These are phyloP conservation scores for Digitaria exilis DNA, from an alignment of 202 grass and related monocot genomes.

Conservation along the genomic window DNA sequence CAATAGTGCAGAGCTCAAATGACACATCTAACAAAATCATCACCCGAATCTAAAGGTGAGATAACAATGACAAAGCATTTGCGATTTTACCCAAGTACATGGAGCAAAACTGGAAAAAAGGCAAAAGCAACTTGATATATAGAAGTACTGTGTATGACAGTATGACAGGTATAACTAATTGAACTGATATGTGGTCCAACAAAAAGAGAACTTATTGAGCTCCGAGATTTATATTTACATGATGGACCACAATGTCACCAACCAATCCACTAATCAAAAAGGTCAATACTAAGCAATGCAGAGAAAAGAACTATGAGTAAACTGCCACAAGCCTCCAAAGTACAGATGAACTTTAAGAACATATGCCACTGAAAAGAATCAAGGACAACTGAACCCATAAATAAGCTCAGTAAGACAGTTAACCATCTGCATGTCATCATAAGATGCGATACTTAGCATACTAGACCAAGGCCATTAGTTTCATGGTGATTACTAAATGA, in stretches of 20 bases:
- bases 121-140: conserved; percentile 42
- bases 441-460: conserved; percentile 28
- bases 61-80: conserved; percentile 32
- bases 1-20: conserved; percentile 29
- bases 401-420: conserved; percentile 38
- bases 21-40: conserved; percentile 15
- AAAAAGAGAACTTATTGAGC: conserved; percentile 39
- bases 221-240: conserved; percentile 38
- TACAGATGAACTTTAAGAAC: conserved; percentile 48
- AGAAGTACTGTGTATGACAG: conserved; percentile 37
- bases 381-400: conserved; percentile 40
- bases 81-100: conserved; percentile 35
- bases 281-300: conserved; percentile 33
- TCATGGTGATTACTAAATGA: conserved; percentile 27
- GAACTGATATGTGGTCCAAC: conserved; percentile 44
- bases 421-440: conserved; percentile 41
- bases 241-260: conserved; percentile 57
- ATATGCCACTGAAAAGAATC: conserved; percentile 42
- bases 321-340: conserved; percentile 44
- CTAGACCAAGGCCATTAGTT: conserved; percentile 21
- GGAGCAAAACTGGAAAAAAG: conserved; percentile 42
- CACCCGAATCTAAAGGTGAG: conserved; percentile 36
- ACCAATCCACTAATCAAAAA: conserved; percentile 43
- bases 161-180: conserved; percentile 41
- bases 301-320: conserved; percentile 34